Conservation (phyloP, 495 filamentous ascomycete genomes). For the Aspergillus bridgeri region DNA sequence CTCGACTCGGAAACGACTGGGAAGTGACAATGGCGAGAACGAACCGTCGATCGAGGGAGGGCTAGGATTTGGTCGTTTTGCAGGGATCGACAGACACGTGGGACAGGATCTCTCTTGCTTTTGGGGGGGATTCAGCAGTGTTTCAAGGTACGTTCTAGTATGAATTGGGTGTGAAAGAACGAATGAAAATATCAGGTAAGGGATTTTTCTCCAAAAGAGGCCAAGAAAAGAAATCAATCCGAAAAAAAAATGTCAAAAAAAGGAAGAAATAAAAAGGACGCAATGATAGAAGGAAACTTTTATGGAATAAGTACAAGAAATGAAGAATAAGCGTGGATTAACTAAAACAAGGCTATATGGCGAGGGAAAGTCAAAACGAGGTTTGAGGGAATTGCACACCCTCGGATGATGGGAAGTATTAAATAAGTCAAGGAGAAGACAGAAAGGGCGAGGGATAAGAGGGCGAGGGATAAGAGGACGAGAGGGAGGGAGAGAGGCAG, state of each 20-base stretch:
- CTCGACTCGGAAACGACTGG: constrained; percentile 12
- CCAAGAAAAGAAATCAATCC: background rate
- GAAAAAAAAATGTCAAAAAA: constrained; percentile 1
- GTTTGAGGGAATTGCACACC: constrained; percentile 7
- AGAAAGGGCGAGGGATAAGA: constrained; percentile 22
- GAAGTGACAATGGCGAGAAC: constrained; percentile 3
- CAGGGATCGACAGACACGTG: constrained; percentile 18
- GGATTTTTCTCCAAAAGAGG: background rate
- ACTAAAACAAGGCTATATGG: constrained; percentile 19
- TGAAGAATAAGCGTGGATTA: constrained; percentile 18
- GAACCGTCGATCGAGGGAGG: constrained; percentile 9
- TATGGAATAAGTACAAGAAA: constrained; percentile 14
- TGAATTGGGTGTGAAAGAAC: constrained; percentile 2
- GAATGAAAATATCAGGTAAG: constrained; percentile 7
- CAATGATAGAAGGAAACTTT: background rate
- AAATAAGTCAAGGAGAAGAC: constrained; percentile 15
- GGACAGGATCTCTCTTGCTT: constrained; percentile 5
- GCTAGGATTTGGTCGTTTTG: constrained; percentile 7
- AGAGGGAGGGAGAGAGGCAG: constrained; percentile 3
- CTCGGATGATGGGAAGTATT: constrained; percentile 7
- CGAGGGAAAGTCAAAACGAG: constrained; percentile 12
- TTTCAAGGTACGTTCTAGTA: background rate
- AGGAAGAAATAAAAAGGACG: too few species aligned
- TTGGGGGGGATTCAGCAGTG: constrained; percentile 5
- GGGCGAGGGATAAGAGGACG: constrained; percentile 10